Evolutionary conservation across 2,329 filamentous ascomycete species (phyloP).

Genomic region (Trichoderma cornu-damae): DNA sequence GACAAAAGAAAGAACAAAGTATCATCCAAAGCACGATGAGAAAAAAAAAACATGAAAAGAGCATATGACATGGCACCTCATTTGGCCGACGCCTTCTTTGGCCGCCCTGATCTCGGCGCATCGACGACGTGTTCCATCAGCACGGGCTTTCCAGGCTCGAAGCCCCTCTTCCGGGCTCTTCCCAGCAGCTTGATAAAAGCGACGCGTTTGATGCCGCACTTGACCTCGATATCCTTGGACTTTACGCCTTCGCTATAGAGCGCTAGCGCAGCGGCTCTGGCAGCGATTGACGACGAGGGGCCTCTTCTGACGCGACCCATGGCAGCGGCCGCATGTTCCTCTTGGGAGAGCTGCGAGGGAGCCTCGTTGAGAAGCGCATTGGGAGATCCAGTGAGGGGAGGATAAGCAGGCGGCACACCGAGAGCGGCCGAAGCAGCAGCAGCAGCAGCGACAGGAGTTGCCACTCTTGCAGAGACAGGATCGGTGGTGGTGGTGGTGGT

Average conservation of each 20-base stretch:
- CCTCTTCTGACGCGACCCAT: not conserved
- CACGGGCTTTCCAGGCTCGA: not conserved
- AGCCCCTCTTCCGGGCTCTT: not conserved
- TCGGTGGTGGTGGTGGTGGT: not conserved
- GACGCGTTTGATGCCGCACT: not conserved
- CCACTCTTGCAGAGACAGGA: not conserved
- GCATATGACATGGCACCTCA: not conserved
- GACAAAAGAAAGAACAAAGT: not conserved
- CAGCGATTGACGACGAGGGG: not conserved
- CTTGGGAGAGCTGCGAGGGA: not conserved
- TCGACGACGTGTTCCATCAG: not conserved
- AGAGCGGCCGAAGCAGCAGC: not conserved
- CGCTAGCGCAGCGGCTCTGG: not conserved
- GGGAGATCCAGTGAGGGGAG: not conserved
- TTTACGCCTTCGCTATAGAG: not conserved
- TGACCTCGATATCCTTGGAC: not conserved
- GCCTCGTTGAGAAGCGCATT: not conserved
- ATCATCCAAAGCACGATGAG: not conserved
- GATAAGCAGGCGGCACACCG: not conserved
- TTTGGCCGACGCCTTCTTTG: not conserved
- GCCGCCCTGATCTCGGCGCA: not conserved
- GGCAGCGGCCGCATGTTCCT: not conserved
- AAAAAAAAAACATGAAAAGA: not conserved
- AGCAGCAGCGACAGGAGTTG: not conserved
- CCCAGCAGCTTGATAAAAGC: not conserved